phyloP scores from a whole-genome alignment of 2,329 filamentous ascomycete genomes.

The Epichloe sibirici region DNA sequence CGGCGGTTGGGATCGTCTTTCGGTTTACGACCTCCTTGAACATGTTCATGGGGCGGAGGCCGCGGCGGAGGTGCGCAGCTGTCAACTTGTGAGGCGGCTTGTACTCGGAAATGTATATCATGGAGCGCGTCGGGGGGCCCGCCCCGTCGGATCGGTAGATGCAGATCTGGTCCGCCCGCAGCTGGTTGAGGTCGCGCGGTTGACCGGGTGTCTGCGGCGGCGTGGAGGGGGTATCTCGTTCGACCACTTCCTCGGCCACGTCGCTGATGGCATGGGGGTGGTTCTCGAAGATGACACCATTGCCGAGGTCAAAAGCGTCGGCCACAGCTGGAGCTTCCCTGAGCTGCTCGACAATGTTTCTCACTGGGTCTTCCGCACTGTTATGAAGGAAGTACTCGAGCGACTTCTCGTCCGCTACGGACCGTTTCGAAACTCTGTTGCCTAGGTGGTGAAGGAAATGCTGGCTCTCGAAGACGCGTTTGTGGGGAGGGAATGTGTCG shows the following conservation, averaged over 20 bases:
- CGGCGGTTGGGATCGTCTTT: neutral
- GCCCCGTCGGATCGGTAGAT: neutral
- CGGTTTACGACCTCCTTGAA: neutral
- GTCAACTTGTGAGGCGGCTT: neutral
- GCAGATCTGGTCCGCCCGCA: neutral
- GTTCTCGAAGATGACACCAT: slow-evolving; percentile 22
- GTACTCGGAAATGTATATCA: neutral
- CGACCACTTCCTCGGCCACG: slow-evolving; percentile 15
- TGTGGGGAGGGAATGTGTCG: slow-evolving; percentile 10
- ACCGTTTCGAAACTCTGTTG: slow-evolving; percentile 8
- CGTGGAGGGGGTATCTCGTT: slow-evolving; percentile 8
- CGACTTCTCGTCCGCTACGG: slow-evolving; percentile 16
- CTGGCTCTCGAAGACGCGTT: slow-evolving; percentile 15
- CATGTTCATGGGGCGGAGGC: neutral
- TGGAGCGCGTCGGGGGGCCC: neutral
- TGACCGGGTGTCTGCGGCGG: neutral
- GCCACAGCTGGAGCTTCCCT: no score
- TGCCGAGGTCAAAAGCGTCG: slow-evolving; percentile 7
- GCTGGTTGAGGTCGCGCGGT: no score
- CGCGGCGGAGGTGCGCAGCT: neutral
- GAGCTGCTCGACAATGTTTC: no score
- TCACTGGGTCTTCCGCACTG: no score
- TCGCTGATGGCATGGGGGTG: slow-evolving; percentile 17
- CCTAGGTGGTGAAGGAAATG: slow-evolving; percentile 13
- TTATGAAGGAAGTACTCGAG: slow-evolving; percentile 18